Percentiles rank a stretch among this genome's conserved stretches.
These are phyloP conservation scores for Ballota nigra DNA, from an alignment of 257 asterid genomes.

Conservation along the genomic window DNA sequence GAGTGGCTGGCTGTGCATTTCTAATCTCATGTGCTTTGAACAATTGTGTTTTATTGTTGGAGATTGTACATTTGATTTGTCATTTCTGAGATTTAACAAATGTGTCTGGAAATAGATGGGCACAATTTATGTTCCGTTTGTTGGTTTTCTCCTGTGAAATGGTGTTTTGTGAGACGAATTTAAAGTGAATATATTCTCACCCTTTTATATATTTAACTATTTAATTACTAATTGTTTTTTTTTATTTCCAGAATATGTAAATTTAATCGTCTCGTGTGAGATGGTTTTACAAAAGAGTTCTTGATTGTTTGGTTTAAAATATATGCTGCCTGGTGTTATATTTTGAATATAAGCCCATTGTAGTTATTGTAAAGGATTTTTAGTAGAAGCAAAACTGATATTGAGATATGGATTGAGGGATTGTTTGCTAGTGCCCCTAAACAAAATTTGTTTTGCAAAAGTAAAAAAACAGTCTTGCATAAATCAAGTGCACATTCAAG, in stretches of 20 bases:
- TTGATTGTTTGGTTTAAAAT: background rate
- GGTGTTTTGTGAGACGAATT: background rate
- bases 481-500: too few relatives aligned
- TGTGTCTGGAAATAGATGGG: background rate
- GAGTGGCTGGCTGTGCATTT: constrained; percentile 19
- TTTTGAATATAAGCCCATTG: too few relatives aligned
- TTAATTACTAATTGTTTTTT: too few relatives aligned
- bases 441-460: background rate
- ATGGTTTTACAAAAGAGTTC: too few relatives aligned
- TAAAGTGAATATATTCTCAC: background rate
- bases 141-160: background rate
- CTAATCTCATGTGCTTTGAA: constrained; percentile 19
- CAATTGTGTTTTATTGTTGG: constrained; percentile 1
- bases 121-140: background rate
- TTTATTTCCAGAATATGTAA: too few relatives aligned
- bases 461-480: too few relatives aligned
- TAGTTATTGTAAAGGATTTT: too few relatives aligned
- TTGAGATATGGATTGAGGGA: background rate
- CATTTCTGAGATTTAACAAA: background rate
- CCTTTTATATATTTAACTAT: background rate
- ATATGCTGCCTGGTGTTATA: too few relatives aligned
- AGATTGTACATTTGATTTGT: constrained; percentile 3
- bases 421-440: background rate
- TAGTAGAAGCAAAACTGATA: background rate
- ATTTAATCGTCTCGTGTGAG: too few relatives aligned